Evolutionary conservation across 768 basidiomycete genomes (phyloP).

Genomic region (Suillus sp.): DNA sequence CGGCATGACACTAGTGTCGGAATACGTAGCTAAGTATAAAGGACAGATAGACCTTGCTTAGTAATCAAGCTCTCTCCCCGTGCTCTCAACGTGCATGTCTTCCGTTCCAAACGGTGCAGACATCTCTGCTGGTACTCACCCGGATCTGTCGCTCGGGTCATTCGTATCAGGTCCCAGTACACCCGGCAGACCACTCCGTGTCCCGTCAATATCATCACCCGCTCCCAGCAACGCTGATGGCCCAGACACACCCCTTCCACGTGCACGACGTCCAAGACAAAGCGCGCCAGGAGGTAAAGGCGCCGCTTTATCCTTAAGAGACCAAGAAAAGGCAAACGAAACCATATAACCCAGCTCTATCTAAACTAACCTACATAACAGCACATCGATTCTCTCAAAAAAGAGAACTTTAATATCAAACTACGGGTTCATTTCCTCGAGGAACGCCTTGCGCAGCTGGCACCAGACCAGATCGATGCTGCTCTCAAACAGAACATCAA

Average conservation of each 20-base stretch:
- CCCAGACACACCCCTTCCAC: slow-evolving; percentile 52
- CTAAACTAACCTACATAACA: slow-evolving; percentile 33
- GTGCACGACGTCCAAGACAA: slow-evolving; percentile 46
- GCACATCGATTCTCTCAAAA: slow-evolving; percentile 95
- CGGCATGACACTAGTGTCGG: too few relatives aligned
- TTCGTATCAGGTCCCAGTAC: slow-evolving; percentile 56
- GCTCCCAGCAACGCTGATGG: slow-evolving; percentile 53
- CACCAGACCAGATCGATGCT: slow-evolving; percentile 90
- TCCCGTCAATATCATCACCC: slow-evolving; percentile 52
- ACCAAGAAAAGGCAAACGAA: slow-evolving; percentile 87
- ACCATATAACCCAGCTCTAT: slow-evolving; percentile 5
- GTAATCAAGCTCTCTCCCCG: neutral
- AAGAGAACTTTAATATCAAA: slow-evolving; percentile 97
- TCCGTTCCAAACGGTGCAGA: slow-evolving; percentile 2
- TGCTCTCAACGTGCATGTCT: slow-evolving; percentile 3
- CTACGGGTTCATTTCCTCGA: slow-evolving; percentile 95
- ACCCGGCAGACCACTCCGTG: slow-evolving; percentile 46
- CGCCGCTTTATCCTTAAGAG: slow-evolving; percentile 76
- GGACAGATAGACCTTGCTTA: neutral
- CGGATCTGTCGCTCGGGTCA: slow-evolving; percentile 65
- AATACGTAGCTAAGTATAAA: neutral
- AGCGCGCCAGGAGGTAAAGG: slow-evolving; percentile 32
- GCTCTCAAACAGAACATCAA: slow-evolving; percentile 91
- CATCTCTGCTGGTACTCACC: slow-evolving; percentile 44
- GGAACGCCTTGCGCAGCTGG: slow-evolving; percentile 86